These are phyloP conservation scores for Neocatenulostroma microsporum DNA, from an alignment of 2,329 filamentous ascomycete species.

Conservation along the genomic window DNA sequence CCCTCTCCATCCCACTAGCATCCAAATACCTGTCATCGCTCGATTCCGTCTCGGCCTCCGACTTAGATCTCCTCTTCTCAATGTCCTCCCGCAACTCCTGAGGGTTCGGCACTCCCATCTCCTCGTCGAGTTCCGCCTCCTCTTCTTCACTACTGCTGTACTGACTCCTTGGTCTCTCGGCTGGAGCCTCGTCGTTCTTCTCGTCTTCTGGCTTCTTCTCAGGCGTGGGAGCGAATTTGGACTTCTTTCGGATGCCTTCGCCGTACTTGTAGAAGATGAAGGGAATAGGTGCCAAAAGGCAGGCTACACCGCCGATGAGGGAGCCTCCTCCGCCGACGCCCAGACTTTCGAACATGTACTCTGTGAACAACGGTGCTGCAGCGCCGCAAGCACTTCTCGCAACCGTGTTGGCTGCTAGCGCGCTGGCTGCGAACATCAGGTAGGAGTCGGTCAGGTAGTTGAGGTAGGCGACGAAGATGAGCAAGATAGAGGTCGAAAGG, in stretches of 20 bases:
- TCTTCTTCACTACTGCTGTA: conserved; percentile 10
- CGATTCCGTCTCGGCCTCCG: conserved; percentile 2
- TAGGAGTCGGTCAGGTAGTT: conserved; percentile 51
- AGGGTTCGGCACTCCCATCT: conserved; percentile 15
- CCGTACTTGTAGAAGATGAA: conserved; percentile 29
- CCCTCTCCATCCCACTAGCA: conserved; percentile 18
- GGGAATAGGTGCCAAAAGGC: conserved; percentile 28
- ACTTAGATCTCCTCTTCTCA: no score
- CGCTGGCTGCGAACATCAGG: conserved; percentile 28
- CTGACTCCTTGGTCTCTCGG: not conserved
- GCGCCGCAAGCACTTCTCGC: conserved; percentile 24
- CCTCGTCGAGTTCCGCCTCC: conserved; percentile 16
- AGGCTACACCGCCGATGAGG: conserved; percentile 40
- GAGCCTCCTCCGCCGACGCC: conserved; percentile 26
- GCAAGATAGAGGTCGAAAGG: conserved; percentile 34
- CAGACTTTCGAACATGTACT: conserved; percentile 26
- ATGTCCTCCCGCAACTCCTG: conserved; percentile 10
- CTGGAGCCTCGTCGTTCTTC: conserved; percentile 5
- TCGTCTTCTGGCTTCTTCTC: conserved; percentile 7
- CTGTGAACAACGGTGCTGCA: conserved; percentile 25
- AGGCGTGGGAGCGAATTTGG: conserved; percentile 23
- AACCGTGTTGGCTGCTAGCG: conserved; percentile 27
- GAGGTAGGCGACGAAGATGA: conserved; percentile 47
- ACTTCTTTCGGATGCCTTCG: conserved; percentile 18
- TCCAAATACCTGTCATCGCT: conserved; percentile 16